These are phyloP conservation scores for Euptelea pleiosperma DNA, from an alignment of 164 flowering plant species.

Conservation along the genomic window DNA sequence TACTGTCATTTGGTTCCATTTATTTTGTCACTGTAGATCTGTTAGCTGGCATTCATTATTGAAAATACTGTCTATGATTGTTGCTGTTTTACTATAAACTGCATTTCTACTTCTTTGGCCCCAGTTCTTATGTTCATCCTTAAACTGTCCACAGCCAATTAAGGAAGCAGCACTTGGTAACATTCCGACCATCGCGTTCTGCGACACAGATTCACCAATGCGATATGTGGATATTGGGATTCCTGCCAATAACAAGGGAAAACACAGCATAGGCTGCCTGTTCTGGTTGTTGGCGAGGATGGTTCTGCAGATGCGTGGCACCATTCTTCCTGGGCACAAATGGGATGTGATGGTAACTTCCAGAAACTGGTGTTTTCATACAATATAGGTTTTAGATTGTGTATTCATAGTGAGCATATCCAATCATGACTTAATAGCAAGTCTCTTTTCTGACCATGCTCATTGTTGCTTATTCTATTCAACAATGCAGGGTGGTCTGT, in stretches of 20 bases:
- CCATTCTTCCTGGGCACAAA: slow-evolving; percentile 62
- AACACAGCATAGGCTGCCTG: slow-evolving; percentile 83
- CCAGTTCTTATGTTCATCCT: too few species aligned
- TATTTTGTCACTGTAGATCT: too few species aligned
- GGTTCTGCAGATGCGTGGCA: slow-evolving; percentile 88
- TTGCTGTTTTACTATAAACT: too few species aligned
- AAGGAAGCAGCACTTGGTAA: slow-evolving; percentile 84
- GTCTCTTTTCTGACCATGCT: too few species aligned
- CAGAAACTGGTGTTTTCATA: too few species aligned
- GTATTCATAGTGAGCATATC: too few species aligned
- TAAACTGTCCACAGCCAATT: slow-evolving; percentile 87
- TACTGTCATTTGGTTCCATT: too few species aligned
- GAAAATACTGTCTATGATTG: neutral
- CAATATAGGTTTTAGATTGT: too few species aligned
- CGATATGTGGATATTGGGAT: slow-evolving; percentile 80
- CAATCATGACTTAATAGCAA: too few species aligned
- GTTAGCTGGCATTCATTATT: too few species aligned
- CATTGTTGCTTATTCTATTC: too few species aligned
- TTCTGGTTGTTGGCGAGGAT: slow-evolving; percentile 85
- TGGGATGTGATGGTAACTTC: slow-evolving; percentile 64
- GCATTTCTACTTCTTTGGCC: neutral
- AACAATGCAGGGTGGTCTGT: too few species aligned
- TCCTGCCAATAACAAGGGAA: slow-evolving; percentile 92
- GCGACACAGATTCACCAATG: slow-evolving; percentile 92
- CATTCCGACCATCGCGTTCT: slow-evolving; percentile 87